phyloP scores from a whole-genome alignment of 805 yeast species.

The Yamadazyma sp. region DNA sequence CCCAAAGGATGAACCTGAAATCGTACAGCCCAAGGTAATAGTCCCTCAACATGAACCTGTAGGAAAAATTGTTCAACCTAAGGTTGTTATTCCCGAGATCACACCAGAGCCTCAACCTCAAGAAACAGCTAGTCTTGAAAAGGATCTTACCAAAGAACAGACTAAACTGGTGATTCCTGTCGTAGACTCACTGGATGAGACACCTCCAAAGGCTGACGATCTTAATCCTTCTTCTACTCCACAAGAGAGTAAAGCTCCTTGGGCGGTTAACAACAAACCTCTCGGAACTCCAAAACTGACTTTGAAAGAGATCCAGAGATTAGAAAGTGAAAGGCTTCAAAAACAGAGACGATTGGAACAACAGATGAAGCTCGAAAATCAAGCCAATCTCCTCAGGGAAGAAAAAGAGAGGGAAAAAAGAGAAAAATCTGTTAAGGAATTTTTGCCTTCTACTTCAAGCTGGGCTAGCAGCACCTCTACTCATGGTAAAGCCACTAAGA shows the following conservation, averaged over 20 bases:
- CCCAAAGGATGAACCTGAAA: background rate
- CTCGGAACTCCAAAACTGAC: conserved; percentile 40
- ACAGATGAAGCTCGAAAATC: conserved; percentile 29
- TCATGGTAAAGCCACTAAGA: conserved; percentile 39
- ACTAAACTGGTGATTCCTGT: background rate
- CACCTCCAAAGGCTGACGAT: conserved; percentile 13
- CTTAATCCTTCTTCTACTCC: conserved; percentile 19
- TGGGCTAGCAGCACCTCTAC: conserved; percentile 37
- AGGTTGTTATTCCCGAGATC: conserved; percentile 5
- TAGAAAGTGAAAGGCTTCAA: conserved; percentile 45
- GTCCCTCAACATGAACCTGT: conserved; percentile 8
- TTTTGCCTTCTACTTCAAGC: conserved; percentile 42
- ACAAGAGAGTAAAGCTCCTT: conserved; percentile 44
- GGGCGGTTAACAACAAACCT: conserved; percentile 40
- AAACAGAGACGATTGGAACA: conserved; percentile 40
- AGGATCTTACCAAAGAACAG: background rate
- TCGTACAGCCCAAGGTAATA: conserved; percentile 4
- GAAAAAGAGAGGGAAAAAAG: conserved; percentile 20
- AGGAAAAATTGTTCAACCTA: conserved; percentile 11
- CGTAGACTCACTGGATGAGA: background rate
- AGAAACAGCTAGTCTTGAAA: background rate
- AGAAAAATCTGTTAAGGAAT: conserved; percentile 16
- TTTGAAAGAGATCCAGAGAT: conserved; percentile 51
- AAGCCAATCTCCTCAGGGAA: conserved; percentile 18
- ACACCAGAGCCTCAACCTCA: background rate